phyloP scores from a whole-genome alignment of 768 basidiomycete species.

The Pulveroboletus sp. region DNA sequence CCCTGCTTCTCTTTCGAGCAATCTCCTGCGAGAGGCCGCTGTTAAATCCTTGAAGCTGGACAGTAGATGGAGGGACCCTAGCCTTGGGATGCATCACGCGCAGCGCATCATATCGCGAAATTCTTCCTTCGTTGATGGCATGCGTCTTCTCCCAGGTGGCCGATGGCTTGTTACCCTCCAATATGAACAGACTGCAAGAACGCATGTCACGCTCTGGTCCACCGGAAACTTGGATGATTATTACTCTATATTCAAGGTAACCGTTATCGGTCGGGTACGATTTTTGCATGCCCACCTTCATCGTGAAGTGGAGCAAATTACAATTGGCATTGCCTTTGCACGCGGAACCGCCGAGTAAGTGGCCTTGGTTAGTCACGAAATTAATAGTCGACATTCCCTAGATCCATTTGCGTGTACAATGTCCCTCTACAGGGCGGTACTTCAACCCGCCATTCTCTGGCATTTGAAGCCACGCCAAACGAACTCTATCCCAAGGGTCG shows the following conservation, averaged over 20 bases:
- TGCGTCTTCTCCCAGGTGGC: slow-evolving; percentile 45
- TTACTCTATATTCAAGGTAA: slow-evolving; percentile 26
- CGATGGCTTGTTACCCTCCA: slow-evolving; percentile 46
- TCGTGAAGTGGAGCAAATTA: slow-evolving; percentile 14
- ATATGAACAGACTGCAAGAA: slow-evolving; percentile 30
- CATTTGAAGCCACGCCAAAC: slow-evolving; percentile 15
- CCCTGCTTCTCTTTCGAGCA: slow-evolving; percentile 33
- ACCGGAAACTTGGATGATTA: slow-evolving; percentile 25
- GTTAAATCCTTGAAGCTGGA: slow-evolving; percentile 47
- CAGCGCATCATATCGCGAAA: slow-evolving; percentile 33
- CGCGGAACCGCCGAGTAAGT: slow-evolving; percentile 17
- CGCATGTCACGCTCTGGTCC: slow-evolving; percentile 44
- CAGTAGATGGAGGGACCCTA: slow-evolving; percentile 42
- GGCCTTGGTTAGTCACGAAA: background rate
- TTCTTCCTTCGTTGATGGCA: slow-evolving; percentile 38
- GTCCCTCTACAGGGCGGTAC: slow-evolving; percentile 11
- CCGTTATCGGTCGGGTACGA: slow-evolving; percentile 28
- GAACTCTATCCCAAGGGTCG: slow-evolving; percentile 16
- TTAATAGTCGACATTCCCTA: slow-evolving; percentile 2
- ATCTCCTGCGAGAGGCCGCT: slow-evolving; percentile 38
- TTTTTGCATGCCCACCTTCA: slow-evolving; percentile 33
- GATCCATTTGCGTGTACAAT: slow-evolving; percentile 23
- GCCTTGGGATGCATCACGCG: slow-evolving; percentile 33
- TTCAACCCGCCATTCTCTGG: slow-evolving; percentile 1
- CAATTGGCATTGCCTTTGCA: slow-evolving; percentile 19